Base-by-base conservation (phyloP, 441 rosid species). In the Corymbia citriodora region DNA sequence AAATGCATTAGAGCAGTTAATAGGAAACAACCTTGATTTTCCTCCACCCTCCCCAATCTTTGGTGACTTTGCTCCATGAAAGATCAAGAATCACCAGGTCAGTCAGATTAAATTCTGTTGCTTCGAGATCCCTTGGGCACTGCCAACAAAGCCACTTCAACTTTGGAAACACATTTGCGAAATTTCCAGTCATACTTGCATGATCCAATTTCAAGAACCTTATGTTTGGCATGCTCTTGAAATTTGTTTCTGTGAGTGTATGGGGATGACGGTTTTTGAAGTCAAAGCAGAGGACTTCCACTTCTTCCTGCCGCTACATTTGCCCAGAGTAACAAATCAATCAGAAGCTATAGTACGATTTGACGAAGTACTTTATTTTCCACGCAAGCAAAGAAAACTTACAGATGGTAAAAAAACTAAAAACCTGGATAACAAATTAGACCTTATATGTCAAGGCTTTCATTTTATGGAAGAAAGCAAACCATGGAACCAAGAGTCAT, bases 301-400 rank as follows among this genome's bases (percentile, higher is more conserved):
- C 29, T 5, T 6, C 14, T 36, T 36, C 83, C 16, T 5, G 10
- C 19, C 49, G 49, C 82, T 72, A 72, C 82, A 72, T 74, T 74
- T 74, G 0, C 29, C 83, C 0, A 74, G 27, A 40, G 50, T 6
- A 21, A 19, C 0, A 0, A 74, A 10, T 10, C 8, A 74, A 19
- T 74, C 4, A 3, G 16, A 36, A 36, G 25, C 49, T 10, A 36
- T 36, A 0, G 6, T 40, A 40, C 2, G 54, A 53, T 14, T 14
- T 33, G 33, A 33, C 33, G 4, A 7, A 18, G n/a, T 25, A 29
- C 7, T 59, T 10, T 59, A 29, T 59, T 57, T 57, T 57, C 2
- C 1, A 3, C 0, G 1, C 1, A 7, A 1, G 3, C 57, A 0
- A 55, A 55, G 23, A 0, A 17, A 7, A 18, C 57, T 9, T 55